Evolutionary conservation across 352 stramenopile genomes (phyloP).

Genomic region (Lagenidium giganteum): DNA sequence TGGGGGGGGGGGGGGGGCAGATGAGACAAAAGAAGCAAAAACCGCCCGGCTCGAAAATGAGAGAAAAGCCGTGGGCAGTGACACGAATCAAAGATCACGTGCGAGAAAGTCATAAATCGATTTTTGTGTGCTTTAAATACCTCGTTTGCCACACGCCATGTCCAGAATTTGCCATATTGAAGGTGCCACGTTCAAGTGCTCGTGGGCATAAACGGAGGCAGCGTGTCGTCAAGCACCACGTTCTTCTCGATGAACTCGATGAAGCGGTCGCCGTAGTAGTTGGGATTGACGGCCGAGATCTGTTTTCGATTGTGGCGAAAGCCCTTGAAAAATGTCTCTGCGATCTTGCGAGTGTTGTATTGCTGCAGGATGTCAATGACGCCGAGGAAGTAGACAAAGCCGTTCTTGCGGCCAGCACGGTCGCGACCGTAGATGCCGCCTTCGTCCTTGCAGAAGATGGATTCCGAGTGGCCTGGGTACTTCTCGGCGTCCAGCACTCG

Average conservation of each 20-base stretch:
- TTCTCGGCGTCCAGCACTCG: slow-evolving; percentile 39
- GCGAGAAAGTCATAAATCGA: too few relatives aligned
- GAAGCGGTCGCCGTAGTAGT: slow-evolving; percentile 89
- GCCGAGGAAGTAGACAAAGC: slow-evolving; percentile 87
- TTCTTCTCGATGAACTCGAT: slow-evolving; percentile 86
- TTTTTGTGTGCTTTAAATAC: too few relatives aligned
- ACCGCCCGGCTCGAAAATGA: too few relatives aligned
- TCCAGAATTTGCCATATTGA: too few relatives aligned
- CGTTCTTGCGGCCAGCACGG: slow-evolving; percentile 57
- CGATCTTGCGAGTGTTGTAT: slow-evolving; percentile 90
- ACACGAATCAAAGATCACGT: too few relatives aligned
- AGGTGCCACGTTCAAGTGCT: too few relatives aligned
- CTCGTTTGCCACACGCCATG: too few relatives aligned
- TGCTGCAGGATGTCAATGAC: slow-evolving; percentile 94
- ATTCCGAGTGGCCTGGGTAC: slow-evolving; percentile 44
- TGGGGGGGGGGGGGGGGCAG: too few relatives aligned
- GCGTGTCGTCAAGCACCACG: slow-evolving; percentile 59
- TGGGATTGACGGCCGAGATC: slow-evolving; percentile 82
- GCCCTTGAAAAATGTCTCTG: slow-evolving; percentile 87
- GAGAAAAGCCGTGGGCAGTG: too few relatives aligned
- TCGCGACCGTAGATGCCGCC: slow-evolving; percentile 68
- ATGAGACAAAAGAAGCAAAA: too few relatives aligned
- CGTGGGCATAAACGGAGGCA: too few relatives aligned
- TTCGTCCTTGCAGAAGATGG: slow-evolving; percentile 69
- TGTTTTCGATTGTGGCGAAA: slow-evolving; percentile 81